These are phyloP conservation scores for Pichia sp. DNA, from an alignment of 1,139 yeast genomes.

Conservation along the genomic window DNA sequence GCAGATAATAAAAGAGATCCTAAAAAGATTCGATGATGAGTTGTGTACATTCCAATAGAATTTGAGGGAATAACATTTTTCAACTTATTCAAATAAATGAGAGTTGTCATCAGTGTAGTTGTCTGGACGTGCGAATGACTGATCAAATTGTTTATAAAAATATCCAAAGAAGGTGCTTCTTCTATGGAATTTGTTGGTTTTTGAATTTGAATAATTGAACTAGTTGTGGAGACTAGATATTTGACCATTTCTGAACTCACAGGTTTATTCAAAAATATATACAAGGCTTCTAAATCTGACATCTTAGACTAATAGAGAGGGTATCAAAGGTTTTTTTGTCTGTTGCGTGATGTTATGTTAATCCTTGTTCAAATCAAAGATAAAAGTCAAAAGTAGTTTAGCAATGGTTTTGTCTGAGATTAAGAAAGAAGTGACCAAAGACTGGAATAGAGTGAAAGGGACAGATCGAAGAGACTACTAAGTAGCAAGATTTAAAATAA, in stretches of 20 bases:
- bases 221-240: slow-evolving; percentile 72
- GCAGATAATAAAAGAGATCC: slow-evolving; percentile 87
- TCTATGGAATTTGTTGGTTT: slow-evolving; percentile 7
- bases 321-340: too few species aligned
- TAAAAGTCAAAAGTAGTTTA: too few species aligned
- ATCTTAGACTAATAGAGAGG: slow-evolving; percentile 15
- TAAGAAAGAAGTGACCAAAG: too few species aligned
- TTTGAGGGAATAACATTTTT: slow-evolving; percentile 74
- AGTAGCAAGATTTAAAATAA: too few species aligned
- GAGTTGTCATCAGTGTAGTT: slow-evolving; percentile 87
- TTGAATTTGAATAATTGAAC: slow-evolving; percentile 50
- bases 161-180: slow-evolving; percentile 36
- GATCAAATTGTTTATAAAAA: slow-evolving; percentile 66
- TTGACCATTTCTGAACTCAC: slow-evolving; percentile 74
- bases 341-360: too few species aligned
- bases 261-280: slow-evolving; percentile 66
- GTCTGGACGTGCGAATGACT: slow-evolving; percentile 86
- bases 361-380: too few species aligned
- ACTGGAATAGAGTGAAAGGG: too few species aligned
- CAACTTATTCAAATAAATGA: slow-evolving; percentile 72
- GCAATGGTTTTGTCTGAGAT: too few species aligned
- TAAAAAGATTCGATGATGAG: slow-evolving; percentile 85
- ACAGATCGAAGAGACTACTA: too few species aligned
- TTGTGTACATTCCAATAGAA: slow-evolving; percentile 89
- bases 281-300: slow-evolving; percentile 59